Conservation (phyloP, 768 basidiomycete species). For the Floccularia luteovirens region DNA sequence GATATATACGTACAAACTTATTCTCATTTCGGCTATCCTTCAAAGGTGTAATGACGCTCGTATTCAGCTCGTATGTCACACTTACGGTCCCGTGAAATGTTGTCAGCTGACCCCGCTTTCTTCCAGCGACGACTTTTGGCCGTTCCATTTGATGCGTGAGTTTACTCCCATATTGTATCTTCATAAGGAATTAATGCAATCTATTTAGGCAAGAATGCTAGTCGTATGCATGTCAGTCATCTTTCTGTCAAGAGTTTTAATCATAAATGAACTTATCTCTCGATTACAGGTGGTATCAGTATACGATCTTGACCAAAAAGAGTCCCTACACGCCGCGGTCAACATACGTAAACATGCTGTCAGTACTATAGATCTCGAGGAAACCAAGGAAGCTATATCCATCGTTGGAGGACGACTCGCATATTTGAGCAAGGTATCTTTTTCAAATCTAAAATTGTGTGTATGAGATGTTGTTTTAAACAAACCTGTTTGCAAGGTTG, state of each 20-base stretch:
- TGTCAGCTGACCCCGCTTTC: no score
- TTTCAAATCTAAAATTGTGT: neutral
- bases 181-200: constrained; percentile 6
- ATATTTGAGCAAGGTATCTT: constrained; percentile 54
- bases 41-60: constrained; percentile 69
- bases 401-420: constrained; percentile 74
- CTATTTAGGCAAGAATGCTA: constrained; percentile 53
- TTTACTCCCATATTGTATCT: constrained; percentile 11
- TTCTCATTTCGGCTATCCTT: neutral
- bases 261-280: neutral
- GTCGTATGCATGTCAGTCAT: constrained; percentile 58
- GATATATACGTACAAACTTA: constrained; percentile 3
- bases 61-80: constrained; percentile 61
- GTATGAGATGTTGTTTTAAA: neutral
- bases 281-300: constrained; percentile 56
- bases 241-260: neutral
- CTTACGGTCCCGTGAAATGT: no score
- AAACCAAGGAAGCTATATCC: constrained; percentile 41
- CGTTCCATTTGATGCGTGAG: constrained; percentile 60
- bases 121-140: constrained; percentile 79
- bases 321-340: constrained; percentile 50
- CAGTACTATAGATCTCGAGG: constrained; percentile 19
- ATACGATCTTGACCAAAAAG: constrained; percentile 54
- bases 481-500: constrained; percentile 24
- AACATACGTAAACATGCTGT: constrained; percentile 39